phyloP scores from a whole-genome alignment of 148 eudicot species.

The Diospyros lotus region DNA sequence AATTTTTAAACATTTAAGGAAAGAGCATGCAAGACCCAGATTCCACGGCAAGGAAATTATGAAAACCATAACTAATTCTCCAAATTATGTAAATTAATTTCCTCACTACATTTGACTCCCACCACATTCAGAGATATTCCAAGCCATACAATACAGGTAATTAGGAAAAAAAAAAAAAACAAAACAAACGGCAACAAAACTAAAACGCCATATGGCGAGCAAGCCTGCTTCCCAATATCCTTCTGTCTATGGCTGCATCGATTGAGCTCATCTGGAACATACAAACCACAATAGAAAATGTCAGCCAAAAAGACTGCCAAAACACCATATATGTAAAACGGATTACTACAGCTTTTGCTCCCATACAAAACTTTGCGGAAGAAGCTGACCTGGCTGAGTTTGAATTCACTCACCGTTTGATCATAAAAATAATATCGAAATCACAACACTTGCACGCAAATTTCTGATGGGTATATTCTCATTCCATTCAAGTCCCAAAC shows the following conservation, averaged over 20 bases:
- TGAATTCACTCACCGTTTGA: conserved; percentile 52
- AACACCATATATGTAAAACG: background rate
- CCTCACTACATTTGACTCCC: too few species aligned
- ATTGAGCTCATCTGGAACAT: conserved; percentile 90
- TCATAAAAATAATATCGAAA: conserved; percentile 49
- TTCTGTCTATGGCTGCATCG: conserved; percentile 95
- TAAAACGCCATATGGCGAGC: conserved; percentile 96
- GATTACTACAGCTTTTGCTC: conserved; percentile 18
- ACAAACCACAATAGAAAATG: conserved; percentile 9
- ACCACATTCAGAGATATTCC: too few species aligned
- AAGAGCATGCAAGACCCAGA: too few species aligned
- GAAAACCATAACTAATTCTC: too few species aligned
- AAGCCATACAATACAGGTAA: too few species aligned
- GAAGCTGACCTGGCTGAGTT: conserved; percentile 87
- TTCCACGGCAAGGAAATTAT: too few species aligned
- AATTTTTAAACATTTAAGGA: too few species aligned
- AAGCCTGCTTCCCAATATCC: conserved; percentile 95
- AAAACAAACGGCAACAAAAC: conserved; percentile 3
- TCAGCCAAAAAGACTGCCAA: background rate
- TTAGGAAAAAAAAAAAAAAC: too few species aligned
- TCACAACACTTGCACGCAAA: conserved; percentile 51
- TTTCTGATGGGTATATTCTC: conserved; percentile 51
- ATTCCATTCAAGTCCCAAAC: conserved; percentile 53
- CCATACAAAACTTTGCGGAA: conserved; percentile 37
- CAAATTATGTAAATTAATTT: too few species aligned